Base-by-base conservation (phyloP, 345 rosid species). In the Salix exigua region DNA sequence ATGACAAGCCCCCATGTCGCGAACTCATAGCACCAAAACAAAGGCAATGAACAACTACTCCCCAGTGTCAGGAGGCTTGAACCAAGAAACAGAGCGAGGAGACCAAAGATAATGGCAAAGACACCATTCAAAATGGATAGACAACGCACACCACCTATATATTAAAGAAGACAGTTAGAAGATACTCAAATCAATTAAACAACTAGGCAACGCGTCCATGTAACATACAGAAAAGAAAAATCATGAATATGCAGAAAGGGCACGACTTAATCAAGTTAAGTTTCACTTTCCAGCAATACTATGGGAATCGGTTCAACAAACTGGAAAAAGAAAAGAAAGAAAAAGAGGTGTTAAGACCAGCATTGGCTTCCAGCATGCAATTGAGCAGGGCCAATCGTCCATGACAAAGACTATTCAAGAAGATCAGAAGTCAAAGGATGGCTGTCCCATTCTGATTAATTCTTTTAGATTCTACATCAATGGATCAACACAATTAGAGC, bases 1-100 rank as follows among this genome's bases (percentile, higher is more conserved):
- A 87, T 44, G 50, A 93, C 93, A 4, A 95, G 87, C 35, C 97
- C 96, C 97, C 97, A 95, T 6, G 90, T 85, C 35, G 92, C 85
- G 66, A 93, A 85, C 88, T 95, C 98, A 53, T 95, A 91, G 89
- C 97, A 95, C 98, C 99, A 95, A 85, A 93, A 95, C 82, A 95
- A 81, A 66, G 98, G 93, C 75, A 86, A 66, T 4, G 97, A 91
- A 74, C 98, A 95, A 83, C 91, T 91, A 82, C 97, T 95, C 68
- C 97, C 98, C 58, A 91, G 73, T n/a, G 96, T 88, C 65, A 95
- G 86, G 81, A 95, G 96, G 87, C 93, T 95, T 74, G 98, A 89
- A 73, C 99, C 98, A 55, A 93, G 94, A 77, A 93, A 88, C 60
- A 93, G 71, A 4, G 98, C 99, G 17, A 95, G 93, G 73, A 95